Percentiles rank a stretch among this genome's conserved stretches.
Conservation (phyloP, 257 asterid genomes). For the Nicotiana attenuata region DNA sequence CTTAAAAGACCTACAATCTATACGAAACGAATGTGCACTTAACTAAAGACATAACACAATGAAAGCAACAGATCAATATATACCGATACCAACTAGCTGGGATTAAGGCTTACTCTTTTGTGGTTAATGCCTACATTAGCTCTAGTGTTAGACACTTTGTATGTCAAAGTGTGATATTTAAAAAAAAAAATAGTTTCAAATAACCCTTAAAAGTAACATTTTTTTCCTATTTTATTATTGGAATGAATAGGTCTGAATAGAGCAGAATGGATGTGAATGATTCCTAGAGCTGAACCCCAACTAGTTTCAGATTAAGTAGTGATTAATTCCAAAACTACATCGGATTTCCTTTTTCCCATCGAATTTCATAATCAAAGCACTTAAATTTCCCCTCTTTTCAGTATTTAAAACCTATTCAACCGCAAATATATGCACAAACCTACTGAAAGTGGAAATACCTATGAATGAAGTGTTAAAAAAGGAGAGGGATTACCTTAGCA, state of each 20-base stretch:
- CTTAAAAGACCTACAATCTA: not conserved
- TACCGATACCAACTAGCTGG: not conserved
- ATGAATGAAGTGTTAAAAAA: not conserved
- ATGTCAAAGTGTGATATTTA: not conserved
- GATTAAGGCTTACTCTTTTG: not conserved
- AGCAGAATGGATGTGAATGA: not conserved
- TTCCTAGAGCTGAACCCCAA: not conserved
- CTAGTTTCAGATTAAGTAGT: not conserved
- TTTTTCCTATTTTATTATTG: not conserved
- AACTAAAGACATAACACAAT: not conserved
- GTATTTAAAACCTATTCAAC: not conserved
- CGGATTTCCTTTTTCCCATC: not conserved
- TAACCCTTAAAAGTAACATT: not conserved
- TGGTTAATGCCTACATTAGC: not conserved
- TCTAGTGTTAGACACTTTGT: not conserved
- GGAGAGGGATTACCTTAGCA: slow-evolving; percentile 53
- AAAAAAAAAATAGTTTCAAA: no score
- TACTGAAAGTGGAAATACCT: not conserved
- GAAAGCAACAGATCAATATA: not conserved
- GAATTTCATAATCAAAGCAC: not conserved
- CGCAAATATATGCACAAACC: not conserved
- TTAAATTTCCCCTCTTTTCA: not conserved
- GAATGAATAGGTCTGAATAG: not conserved
- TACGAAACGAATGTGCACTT: not conserved
- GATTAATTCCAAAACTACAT: not conserved